Conservation (phyloP, 768 basidiomycete species). For the Kwoniella mangroviensis region DNA sequence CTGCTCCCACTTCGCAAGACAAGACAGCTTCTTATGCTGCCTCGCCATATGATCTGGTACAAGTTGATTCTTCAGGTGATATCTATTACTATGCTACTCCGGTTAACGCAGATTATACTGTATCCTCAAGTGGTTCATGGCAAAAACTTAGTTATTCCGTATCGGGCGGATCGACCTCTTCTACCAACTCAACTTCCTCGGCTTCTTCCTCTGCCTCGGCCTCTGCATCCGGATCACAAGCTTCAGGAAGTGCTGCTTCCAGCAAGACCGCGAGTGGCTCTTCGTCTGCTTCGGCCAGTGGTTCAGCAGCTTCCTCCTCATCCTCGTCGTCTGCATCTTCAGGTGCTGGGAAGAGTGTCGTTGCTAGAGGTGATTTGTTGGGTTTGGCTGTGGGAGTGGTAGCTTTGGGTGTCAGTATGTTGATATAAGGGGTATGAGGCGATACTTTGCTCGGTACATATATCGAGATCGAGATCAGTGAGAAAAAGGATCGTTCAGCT, state of each 20-base stretch:
- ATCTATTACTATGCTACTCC: constrained; percentile 54
- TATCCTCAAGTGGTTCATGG: constrained; percentile 50
- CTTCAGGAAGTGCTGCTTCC: constrained; percentile 20
- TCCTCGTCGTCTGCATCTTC: constrained; percentile 6
- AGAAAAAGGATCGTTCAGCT: neutral
- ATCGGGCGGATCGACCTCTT: constrained; percentile 35
- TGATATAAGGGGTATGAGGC: constrained; percentile 13
- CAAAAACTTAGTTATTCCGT: constrained; percentile 54
- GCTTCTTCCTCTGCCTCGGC: constrained; percentile 22
- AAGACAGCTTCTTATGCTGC: constrained; percentile 53
- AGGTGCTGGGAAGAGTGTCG: neutral
- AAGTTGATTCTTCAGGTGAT: constrained; percentile 51
- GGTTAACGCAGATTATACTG: constrained; percentile 46
- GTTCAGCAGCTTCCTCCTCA: constrained; percentile 1
- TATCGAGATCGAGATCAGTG: neutral
- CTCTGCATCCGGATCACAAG: constrained; percentile 21
- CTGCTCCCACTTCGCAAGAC: constrained; percentile 54
- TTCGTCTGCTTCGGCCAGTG: constrained; percentile 13
- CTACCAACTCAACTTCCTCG: constrained; percentile 15
- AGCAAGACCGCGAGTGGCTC: constrained; percentile 4
- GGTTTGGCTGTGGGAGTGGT: constrained; percentile 29
- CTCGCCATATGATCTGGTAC: constrained; percentile 50
- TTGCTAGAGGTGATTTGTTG: constrained; percentile 21
- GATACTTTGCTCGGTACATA: no score
- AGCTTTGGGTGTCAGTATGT: constrained; percentile 30